Percentiles rank a stretch among this genome's conserved stretches.
phyloP scores from a whole-genome alignment of 768 basidiomycete species.

The Phaeotremella skinneri region DNA sequence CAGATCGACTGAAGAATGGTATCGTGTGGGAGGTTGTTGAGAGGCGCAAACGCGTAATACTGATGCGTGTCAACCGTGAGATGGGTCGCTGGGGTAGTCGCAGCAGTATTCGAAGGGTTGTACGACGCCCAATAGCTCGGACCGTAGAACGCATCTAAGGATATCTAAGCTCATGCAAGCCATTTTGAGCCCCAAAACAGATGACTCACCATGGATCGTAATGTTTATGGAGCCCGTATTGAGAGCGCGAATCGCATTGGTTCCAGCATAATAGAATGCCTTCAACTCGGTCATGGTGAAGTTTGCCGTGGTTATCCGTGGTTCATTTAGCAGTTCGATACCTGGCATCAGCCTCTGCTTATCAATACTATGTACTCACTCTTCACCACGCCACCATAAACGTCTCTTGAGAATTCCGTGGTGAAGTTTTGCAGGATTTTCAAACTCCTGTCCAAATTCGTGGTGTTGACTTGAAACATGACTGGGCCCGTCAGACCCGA shows the following conservation, averaged over 20 bases:
- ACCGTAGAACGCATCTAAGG: constrained; percentile 46
- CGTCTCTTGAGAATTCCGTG: constrained; percentile 40
- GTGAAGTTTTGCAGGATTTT: constrained; percentile 37
- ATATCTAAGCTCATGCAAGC: neutral
- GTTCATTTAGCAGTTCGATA: constrained; percentile 50
- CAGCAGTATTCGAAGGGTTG: constrained; percentile 24
- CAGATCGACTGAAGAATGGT: constrained; percentile 46
- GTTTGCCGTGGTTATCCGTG: constrained; percentile 24
- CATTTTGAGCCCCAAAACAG: neutral
- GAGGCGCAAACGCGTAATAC: constrained; percentile 49
- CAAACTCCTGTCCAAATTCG: constrained; percentile 30
- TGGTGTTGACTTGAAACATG: constrained; percentile 28
- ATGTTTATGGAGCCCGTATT: constrained; percentile 26
- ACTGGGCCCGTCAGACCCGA: constrained; percentile 38
- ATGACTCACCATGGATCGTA: constrained; percentile 40
- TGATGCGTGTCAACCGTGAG: constrained; percentile 46
- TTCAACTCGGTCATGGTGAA: constrained; percentile 47
- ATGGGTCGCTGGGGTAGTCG: constrained; percentile 12
- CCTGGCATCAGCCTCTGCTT: constrained; percentile 17
- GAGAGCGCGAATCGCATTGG: constrained; percentile 16
- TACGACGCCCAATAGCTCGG: constrained; percentile 46
- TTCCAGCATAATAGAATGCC: constrained; percentile 36
- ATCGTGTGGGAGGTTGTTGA: constrained; percentile 41
- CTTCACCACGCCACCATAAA: constrained; percentile 45
- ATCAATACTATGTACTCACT: constrained; percentile 22